Evolutionary conservation across 345 rosid genomes (phyloP).

Genomic region (Eutrema japonicum): DNA sequence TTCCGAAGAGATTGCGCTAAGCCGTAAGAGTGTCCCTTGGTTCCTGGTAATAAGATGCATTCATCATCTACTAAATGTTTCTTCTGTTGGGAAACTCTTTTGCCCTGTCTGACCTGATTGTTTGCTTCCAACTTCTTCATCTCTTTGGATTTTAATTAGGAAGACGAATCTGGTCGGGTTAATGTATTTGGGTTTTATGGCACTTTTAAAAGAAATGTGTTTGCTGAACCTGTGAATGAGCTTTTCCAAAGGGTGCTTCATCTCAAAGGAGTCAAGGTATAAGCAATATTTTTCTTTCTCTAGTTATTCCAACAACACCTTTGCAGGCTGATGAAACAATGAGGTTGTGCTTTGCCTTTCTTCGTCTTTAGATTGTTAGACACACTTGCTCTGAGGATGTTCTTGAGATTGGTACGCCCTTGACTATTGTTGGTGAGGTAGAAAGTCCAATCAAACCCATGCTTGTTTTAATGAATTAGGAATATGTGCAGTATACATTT

Average conservation of each 20-base stretch:
- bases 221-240: neutral
- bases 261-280: slow-evolving; percentile 1
- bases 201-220: neutral
- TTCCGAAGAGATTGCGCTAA: neutral
- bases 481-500: too few relatives aligned
- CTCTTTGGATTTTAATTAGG: neutral
- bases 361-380: neutral
- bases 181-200: neutral
- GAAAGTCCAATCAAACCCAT: neutral
- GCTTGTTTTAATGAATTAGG: neutral
- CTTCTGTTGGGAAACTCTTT: neutral
- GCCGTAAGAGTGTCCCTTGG: neutral
- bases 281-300: neutral
- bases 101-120: neutral
- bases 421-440: slow-evolving; percentile 19
- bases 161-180: neutral
- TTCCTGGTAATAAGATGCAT: neutral
- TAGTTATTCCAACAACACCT: too few relatives aligned
- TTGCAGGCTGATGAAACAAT: neutral
- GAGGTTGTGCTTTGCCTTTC: neutral
- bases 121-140: neutral
- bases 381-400: neutral
- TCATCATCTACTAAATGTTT: neutral
- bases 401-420: slow-evolving; percentile 5
- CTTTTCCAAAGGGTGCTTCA: neutral